Evolutionary conservation across 179 eudicot species (phyloP).

Genomic region (Gypsophila paniculata): DNA sequence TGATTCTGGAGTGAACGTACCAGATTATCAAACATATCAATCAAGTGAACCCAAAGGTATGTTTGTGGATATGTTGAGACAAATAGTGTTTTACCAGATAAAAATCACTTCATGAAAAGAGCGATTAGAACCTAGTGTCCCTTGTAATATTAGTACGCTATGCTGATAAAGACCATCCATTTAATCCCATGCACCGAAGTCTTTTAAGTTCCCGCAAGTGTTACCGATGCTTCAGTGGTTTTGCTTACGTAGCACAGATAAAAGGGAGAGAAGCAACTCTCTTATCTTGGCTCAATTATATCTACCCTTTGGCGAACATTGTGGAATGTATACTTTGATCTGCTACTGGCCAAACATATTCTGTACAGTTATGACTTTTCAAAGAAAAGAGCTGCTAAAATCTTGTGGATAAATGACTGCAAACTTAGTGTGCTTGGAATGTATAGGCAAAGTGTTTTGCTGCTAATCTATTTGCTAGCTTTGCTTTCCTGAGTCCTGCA

Average conservation of each 20-base stretch:
- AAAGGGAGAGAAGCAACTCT: no score
- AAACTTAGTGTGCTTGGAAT: neutral
- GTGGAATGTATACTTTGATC: neutral
- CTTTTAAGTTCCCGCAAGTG: neutral
- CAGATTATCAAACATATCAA: conserved; percentile 17
- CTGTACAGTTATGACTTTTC: neutral
- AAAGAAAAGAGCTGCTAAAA: neutral
- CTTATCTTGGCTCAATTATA: neutral
- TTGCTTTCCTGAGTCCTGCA: neutral
- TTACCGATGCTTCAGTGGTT: no score
- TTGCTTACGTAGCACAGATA: no score
- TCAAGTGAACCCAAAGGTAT: conserved; percentile 27
- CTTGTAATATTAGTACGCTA: neutral
- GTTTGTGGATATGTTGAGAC: conserved; percentile 5
- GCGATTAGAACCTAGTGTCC: neutral
- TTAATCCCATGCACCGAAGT: neutral
- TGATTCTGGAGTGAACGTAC: conserved; percentile 17
- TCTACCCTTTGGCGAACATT: neutral
- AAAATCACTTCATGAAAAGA: neutral
- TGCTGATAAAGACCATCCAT: neutral
- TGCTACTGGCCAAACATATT: neutral
- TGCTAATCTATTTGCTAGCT: neutral
- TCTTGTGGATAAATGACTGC: neutral
- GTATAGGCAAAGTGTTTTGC: neutral
- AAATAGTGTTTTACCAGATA: neutral